Percentiles rank a stretch among this genome's conserved stretches.
Conservation (phyloP, 2,329 filamentous ascomycete species). For the Aureobasidium musti region DNA sequence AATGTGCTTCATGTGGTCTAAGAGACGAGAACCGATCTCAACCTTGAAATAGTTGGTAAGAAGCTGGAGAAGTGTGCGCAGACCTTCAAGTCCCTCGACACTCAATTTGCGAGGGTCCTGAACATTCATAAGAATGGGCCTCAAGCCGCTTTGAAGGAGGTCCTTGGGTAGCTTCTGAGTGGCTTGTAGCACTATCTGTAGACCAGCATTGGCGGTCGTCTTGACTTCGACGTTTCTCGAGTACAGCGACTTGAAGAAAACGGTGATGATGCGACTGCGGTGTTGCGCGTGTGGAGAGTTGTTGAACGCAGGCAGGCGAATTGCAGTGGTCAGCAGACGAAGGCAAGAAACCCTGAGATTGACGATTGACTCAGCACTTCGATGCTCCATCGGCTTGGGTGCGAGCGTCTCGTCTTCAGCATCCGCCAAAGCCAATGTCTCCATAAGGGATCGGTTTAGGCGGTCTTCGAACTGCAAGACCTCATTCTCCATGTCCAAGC, state of each 20-base stretch:
- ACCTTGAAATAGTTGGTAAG: slow-evolving; percentile 99
- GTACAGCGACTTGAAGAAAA: slow-evolving; percentile 98
- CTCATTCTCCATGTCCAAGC: slow-evolving; percentile 82
- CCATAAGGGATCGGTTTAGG: slow-evolving; percentile 84
- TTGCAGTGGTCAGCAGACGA: slow-evolving; percentile 86
- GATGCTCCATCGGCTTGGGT: slow-evolving; percentile 88
- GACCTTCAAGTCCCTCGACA: slow-evolving; percentile 84
- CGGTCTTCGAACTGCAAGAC: slow-evolving; percentile 92
- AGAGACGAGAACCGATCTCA: slow-evolving; percentile 87
- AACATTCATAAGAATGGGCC: slow-evolving; percentile 93
- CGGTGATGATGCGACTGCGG: slow-evolving; percentile 71
- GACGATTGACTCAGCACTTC: slow-evolving; percentile 93
- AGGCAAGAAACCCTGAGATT: slow-evolving; percentile 91
- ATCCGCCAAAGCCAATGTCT: slow-evolving; percentile 90
- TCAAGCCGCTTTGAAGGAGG: slow-evolving; percentile 86
- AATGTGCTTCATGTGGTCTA: slow-evolving; percentile 91
- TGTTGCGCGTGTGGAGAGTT: slow-evolving; percentile 65
- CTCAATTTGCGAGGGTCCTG: slow-evolving; percentile 90
- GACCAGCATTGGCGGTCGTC: slow-evolving; percentile 85
- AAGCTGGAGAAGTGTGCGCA: slow-evolving; percentile 84
- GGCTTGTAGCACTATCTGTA: slow-evolving; percentile 83
- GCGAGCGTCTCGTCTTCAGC: slow-evolving; percentile 91
- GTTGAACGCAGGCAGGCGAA: slow-evolving; percentile 88
- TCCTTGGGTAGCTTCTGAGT: slow-evolving; percentile 94
- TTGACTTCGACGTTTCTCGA: slow-evolving; percentile 90